phyloP scores from a whole-genome alignment of 106 monocot species.

The Xerophyta viscosa region DNA sequence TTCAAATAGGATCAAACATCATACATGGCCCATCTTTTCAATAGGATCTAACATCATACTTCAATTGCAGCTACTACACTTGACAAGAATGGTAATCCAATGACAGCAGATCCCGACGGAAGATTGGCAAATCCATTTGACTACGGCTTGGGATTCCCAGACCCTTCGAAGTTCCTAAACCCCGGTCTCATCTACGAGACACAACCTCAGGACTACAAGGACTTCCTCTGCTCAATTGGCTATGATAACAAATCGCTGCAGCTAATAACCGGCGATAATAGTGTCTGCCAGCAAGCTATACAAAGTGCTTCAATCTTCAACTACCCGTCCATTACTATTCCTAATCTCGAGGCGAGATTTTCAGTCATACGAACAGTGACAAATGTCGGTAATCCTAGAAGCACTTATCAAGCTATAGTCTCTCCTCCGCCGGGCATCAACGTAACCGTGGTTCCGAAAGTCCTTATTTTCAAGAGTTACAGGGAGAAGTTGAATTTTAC shows the following conservation, averaged over 20 bases:
- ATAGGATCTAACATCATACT: no score
- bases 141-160: constrained; percentile 68
- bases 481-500: constrained; percentile 54
- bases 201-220: constrained; percentile 48
- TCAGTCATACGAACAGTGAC: constrained; percentile 55
- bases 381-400: constrained; percentile 58
- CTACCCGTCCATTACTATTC: constrained; percentile 71
- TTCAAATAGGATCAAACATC: no score
- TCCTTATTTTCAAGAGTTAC: constrained; percentile 44
- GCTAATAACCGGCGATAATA: constrained; percentile 53
- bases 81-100: constrained; percentile 38
- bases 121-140: constrained; percentile 66
- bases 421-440: constrained; percentile 39
- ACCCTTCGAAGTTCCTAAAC: constrained; percentile 42
- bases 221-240: constrained; percentile 76
- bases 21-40: no score
- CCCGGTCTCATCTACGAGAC: constrained; percentile 78
- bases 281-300: constrained; percentile 19
- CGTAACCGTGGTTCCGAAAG: constrained; percentile 56
- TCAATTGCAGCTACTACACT: constrained; percentile 56
- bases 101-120: constrained; percentile 56
- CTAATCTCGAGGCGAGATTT: constrained; percentile 33
- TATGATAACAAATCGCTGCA: constrained; percentile 48
- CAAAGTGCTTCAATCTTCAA: constrained; percentile 50
- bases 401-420: constrained; percentile 39